Evolutionary conservation across 2,329 filamentous ascomycete species (phyloP), one percentile per base, ranked within the genome.

Genomic region (Paecilomyces sp.): DNA sequence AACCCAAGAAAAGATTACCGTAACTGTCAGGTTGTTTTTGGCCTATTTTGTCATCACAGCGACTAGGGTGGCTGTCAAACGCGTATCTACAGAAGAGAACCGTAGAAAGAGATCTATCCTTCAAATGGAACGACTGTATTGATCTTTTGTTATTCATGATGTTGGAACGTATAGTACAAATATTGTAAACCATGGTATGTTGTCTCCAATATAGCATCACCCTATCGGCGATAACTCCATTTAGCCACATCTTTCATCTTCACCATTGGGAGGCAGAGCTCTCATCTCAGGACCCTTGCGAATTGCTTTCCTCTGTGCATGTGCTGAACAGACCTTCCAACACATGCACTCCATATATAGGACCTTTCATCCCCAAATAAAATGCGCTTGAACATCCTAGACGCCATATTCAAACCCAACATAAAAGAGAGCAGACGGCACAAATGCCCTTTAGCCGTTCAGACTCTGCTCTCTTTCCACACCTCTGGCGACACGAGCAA

Each of bases 381-480:
- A 47, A 15, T 18, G 8, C n/a, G 41, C n/a, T 47, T 18, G 41
- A 18, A 47, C 41, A 22, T 53, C 51, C 24, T 22, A 28, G 24
- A 53, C 54, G 33, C 30, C 33, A 31, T 55, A 55, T 24, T 53
- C 41, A 18, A 22, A n/a, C 30, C 18, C 28, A n/a, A 47, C 58
- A 59, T 52, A 47, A 61, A 57, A 47, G 61, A 54, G 59, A 50
- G 51, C 36, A 28, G 25, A 28, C 25, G 6, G 25, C 58, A 57
- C 56, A 54, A 55, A 60, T 57, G 59, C 41, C 13, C 34, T 18
- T 69, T 63, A 78, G 57, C 78, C 83, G 66, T 80, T 77, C 72
- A 97, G 78, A 71, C 95, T 92, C 67, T 92, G 90, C 76, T 91
- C 86, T 73, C 96, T 88, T 68, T 91, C 87, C 70, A 97, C 77